phyloP scores from a whole-genome alignment of 192 early-diverging fungal species.

The Rhizoclosmatium globosum region DNA sequence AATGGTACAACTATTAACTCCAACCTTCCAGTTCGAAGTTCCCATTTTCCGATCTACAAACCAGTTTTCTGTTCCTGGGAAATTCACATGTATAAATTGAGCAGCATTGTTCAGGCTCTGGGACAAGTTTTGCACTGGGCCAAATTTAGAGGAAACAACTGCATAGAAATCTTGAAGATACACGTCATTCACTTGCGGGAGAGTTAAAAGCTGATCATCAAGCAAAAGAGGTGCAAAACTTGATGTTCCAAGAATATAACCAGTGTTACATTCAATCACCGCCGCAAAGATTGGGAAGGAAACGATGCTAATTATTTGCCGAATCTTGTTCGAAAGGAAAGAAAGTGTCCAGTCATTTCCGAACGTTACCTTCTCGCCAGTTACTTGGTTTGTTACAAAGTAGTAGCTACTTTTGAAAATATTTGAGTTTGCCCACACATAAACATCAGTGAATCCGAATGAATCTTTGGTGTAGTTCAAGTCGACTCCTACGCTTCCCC shows the following conservation, averaged over 20 bases:
- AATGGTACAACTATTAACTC: no score
- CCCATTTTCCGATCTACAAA: no score
- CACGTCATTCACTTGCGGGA: neutral
- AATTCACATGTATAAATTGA: no score
- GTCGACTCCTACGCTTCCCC: neutral
- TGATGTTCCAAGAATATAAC: neutral
- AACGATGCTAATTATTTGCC: neutral
- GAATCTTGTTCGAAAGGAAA: neutral
- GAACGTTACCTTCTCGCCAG: neutral
- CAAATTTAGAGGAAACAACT: neutral
- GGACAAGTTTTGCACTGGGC: no score
- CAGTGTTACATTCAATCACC: neutral
- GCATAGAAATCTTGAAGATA: neutral
- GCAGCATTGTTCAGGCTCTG: no score
- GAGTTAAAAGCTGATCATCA: neutral
- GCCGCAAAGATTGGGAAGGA: neutral
- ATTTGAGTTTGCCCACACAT: neutral
- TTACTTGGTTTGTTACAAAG: neutral
- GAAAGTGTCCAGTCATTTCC: conserved; percentile 9
- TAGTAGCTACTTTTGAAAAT: neutral
- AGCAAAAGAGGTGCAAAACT: neutral
- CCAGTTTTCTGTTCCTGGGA: no score
- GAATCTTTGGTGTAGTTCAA: neutral
- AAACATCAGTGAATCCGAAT: neutral
- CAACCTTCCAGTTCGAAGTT: no score